Evolutionary conservation across 164 flowering plant species (phyloP), one percentile per base, ranked within the genome.

Genomic region (Liquidambar formosana): DNA sequence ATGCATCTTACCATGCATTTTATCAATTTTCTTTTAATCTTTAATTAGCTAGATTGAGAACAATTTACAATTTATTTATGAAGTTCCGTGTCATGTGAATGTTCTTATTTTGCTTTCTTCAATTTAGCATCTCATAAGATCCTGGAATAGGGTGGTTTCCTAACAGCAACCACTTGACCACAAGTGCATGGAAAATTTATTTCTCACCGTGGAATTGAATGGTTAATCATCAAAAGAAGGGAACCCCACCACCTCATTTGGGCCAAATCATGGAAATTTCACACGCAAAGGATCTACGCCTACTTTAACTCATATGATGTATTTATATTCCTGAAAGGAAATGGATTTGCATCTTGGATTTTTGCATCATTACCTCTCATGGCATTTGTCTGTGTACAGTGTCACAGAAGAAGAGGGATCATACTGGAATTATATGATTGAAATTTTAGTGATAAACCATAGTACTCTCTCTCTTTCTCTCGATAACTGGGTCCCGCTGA

Each of bases 341-440:
- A 58, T 19, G 45, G 74, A 57, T 71, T 25, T 68, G 60, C 49
- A 65, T 62, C 76, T 77, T 77, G 76, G 80, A 66, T 28, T 77
- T 67, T 66, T 61, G 62, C 68, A 77, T 77, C 77, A 77, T 77
- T 77, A 67, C 63, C 57, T 66, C 74, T 58, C 69, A 73, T 69
- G 73, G 61, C 77, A 57, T 52, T 70, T 62, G 72, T 64, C 75
- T 57, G 26, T 41, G 53, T 26, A 69, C 48, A 47, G 51, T 51
- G n/a, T 26, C 12, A 21, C 10, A 15, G 19, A 44, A 41, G n/a
- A n/a, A n/a, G n/a, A n/a, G n/a, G 53, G 60, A 63, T 63, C 33
- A 43, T 54, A 45, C 1, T 45, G 46, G 53, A 41, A 33, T 70
- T 33, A 53, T 16, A 43, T n/a, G 41, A 64, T 44, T 8, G 19